Percentiles rank a stretch among this genome's conserved stretches.
Conservation (phyloP, 495 filamentous ascomycete species). For the Tuber magnatum region DNA sequence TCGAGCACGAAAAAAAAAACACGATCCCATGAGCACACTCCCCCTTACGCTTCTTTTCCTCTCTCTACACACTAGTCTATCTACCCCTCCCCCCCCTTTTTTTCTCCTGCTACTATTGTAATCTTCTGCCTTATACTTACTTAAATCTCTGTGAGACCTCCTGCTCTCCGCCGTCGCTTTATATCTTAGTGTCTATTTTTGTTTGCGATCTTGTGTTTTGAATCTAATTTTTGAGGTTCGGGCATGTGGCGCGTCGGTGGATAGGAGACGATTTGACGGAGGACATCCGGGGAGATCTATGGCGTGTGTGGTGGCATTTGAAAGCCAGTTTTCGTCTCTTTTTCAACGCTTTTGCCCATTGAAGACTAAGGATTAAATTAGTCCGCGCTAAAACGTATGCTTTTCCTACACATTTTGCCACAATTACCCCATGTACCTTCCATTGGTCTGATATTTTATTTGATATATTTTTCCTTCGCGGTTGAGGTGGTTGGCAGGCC, state of each 20-base stretch:
- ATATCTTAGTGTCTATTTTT: conserved; percentile 2
- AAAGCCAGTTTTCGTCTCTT: neutral
- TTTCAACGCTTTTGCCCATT: neutral
- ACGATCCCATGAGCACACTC: neutral
- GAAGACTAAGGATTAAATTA: neutral
- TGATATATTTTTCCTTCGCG: neutral
- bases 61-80: neutral
- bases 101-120: neutral
- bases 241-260: neutral
- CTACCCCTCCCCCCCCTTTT: neutral
- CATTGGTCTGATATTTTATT: neutral
- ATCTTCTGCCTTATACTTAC: neutral
- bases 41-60: neutral
- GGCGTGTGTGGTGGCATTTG: neutral
- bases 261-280: neutral
- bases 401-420: neutral
- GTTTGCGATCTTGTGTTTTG: neutral
- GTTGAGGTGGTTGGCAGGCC: neutral
- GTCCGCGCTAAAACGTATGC: neutral
- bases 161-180: neutral
- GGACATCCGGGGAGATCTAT: neutral
- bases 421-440: neutral
- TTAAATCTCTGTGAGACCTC: neutral
- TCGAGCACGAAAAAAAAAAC: neutral
- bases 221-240: neutral